These are phyloP conservation scores for Parathielavia hyrcaniae DNA, from an alignment of 495 filamentous ascomycete genomes.

Conservation along the genomic window DNA sequence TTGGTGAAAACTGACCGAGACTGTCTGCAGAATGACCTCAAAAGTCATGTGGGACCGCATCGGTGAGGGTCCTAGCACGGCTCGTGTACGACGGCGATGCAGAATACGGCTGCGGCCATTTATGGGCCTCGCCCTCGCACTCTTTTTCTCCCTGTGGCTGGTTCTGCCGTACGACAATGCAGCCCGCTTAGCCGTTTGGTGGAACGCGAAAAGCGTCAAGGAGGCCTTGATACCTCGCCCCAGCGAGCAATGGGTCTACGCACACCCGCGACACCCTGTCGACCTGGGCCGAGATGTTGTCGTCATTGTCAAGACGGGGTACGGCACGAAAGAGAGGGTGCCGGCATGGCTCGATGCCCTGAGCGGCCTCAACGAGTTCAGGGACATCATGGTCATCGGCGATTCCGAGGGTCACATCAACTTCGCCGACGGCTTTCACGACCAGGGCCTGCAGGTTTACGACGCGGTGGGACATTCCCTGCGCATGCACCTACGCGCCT, in stretches of 20 bases:
- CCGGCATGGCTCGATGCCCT: constrained; percentile 36
- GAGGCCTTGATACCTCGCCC: neutral
- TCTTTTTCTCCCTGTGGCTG: constrained; percentile 17
- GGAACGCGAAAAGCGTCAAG: constrained; percentile 16
- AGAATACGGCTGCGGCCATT: neutral
- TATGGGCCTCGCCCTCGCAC: neutral
- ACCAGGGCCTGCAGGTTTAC: constrained; percentile 28
- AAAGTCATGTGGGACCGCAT: constrained; percentile 3
- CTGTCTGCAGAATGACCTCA: neutral
- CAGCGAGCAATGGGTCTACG: constrained; percentile 21
- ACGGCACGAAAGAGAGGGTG: constrained; percentile 36
- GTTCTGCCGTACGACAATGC: constrained; percentile 26
- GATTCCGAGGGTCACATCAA: constrained; percentile 29
- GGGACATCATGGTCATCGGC: constrained; percentile 37
- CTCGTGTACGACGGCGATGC: neutral
- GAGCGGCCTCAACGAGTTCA: constrained; percentile 22
- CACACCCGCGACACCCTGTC: constrained; percentile 22
- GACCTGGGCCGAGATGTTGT: constrained; percentile 34
- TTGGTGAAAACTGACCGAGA: neutral
- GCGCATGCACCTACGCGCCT: constrained; percentile 6
- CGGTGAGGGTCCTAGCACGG: neutral
- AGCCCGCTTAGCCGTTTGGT: constrained; percentile 22
- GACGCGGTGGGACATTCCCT: constrained; percentile 37
- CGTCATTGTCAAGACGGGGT: constrained; percentile 45
- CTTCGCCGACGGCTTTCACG: constrained; percentile 20